phyloP scores from a whole-genome alignment of 2,329 filamentous ascomycete species.

The Rosellinia necatrix region DNA sequence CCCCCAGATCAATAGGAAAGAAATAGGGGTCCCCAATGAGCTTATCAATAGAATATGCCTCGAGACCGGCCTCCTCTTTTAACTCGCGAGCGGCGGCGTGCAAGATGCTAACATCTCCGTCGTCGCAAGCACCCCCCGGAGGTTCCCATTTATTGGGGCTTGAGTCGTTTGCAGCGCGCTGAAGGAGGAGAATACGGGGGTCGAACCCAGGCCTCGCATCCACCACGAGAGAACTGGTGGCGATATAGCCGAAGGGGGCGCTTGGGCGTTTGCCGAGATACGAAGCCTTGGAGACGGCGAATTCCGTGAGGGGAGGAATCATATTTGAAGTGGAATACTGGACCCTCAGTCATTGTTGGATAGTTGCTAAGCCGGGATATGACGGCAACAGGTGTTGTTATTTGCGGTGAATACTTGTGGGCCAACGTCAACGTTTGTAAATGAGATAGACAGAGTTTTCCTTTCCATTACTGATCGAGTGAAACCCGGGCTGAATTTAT shows the following conservation, averaged over 20 bases:
- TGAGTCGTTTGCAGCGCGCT: background rate
- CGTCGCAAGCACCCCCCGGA: conserved; percentile 9
- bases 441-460: too few relatives aligned
- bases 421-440: too few relatives aligned
- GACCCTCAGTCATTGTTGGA: background rate
- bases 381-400: too few relatives aligned
- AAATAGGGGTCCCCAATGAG: background rate
- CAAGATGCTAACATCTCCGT: conserved; percentile 1
- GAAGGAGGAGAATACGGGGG: conserved; percentile 9
- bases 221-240: conserved; percentile 1
- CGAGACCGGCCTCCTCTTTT: background rate
- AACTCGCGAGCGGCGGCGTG: conserved; percentile 6
- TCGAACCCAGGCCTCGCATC: background rate
- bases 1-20: background rate
- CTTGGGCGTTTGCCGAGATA: background rate
- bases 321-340: background rate
- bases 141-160: conserved; percentile 10
- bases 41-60: background rate
- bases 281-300: background rate
- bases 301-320: background rate
- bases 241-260: background rate
- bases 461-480: too few relatives aligned
- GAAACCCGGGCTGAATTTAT: too few relatives aligned
- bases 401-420: too few relatives aligned
- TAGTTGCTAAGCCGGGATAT: background rate